A percentile compares a stretch with the other conserved stretches of the same genome.
Conservation (phyloP, 1,284 basidiomycete species). For the Cryptococcus wingfieldii region DNA sequence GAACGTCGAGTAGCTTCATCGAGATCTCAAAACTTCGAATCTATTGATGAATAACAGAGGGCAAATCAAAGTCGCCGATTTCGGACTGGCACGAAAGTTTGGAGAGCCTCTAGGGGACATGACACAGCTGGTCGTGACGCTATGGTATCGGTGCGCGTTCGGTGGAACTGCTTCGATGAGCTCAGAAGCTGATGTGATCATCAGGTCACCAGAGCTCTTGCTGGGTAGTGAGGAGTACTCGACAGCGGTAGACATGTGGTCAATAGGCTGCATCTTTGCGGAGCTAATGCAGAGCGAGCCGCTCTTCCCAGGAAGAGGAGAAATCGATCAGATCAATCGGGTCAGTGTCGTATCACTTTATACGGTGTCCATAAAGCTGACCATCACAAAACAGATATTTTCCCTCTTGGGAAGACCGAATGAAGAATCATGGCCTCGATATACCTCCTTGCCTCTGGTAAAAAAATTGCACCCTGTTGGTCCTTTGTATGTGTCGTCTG, state of each 20-base stretch:
- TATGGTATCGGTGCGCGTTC: slow-evolving; percentile 88
- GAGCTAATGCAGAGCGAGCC: slow-evolving; percentile 92
- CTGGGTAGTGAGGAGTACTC: slow-evolving; percentile 89
- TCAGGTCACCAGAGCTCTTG: slow-evolving; percentile 89
- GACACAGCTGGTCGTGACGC: slow-evolving; percentile 94
- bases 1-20: slow-evolving; percentile 59
- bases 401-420: slow-evolving; percentile 87
- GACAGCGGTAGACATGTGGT: slow-evolving; percentile 61
- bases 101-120: slow-evolving; percentile 93
- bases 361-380: neutral
- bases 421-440: slow-evolving; percentile 80
- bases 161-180: neutral
- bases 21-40: slow-evolving; percentile 97
- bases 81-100: slow-evolving; percentile 90
- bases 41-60: slow-evolving; percentile 98
- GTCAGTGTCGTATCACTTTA: slow-evolving; percentile 44
- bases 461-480: slow-evolving; percentile 73
- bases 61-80: slow-evolving; percentile 97
- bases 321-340: slow-evolving; percentile 86
- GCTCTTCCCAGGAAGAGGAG: slow-evolving; percentile 90
- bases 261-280: slow-evolving; percentile 70
- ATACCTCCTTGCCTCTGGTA: slow-evolving; percentile 68
- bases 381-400: slow-evolving; percentile 57
- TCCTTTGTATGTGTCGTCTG: slow-evolving; percentile 47
- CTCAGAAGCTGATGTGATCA: neutral